Percentiles rank a stretch among this genome's conserved stretches.
These are phyloP conservation scores for Hypericum androsaemum DNA, from an alignment of 345 rosid species.

Conservation along the genomic window DNA sequence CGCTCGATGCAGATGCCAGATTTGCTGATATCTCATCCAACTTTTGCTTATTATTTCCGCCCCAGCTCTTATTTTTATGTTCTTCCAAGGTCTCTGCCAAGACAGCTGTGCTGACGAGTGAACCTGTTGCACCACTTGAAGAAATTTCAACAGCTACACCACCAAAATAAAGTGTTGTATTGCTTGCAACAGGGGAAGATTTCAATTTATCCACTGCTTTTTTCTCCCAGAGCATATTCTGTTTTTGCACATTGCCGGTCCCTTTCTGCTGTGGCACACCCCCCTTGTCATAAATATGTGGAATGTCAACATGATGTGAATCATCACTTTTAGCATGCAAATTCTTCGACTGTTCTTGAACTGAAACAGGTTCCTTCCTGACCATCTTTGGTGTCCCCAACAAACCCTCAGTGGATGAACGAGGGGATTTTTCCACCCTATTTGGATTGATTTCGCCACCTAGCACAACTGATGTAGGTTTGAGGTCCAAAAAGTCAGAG, in stretches of 20 bases:
- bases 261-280: constrained; percentile 44
- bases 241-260: constrained; percentile 47
- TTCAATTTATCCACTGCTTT: constrained; percentile 24
- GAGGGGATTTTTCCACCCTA: constrained; percentile 29
- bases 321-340: constrained; percentile 27
- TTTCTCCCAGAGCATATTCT: constrained; percentile 28
- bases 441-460: constrained; percentile 18
- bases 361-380: constrained; percentile 14
- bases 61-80: constrained; percentile 49
- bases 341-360: constrained; percentile 14
- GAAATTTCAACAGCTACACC: constrained; percentile 25
- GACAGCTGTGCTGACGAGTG: constrained; percentile 26
- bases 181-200: constrained; percentile 18
- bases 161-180: constrained; percentile 22
- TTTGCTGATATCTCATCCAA: constrained; percentile 43
- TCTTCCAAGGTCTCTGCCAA: constrained; percentile 35
- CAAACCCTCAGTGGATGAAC: constrained; percentile 20
- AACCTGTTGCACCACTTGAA: constrained; percentile 25
- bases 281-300: constrained; percentile 25
- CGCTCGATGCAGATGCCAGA: constrained; percentile 18
- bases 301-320: constrained; percentile 17
- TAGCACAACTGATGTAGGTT: constrained; percentile 11
- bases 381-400: constrained; percentile 26
- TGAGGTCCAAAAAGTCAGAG: constrained; percentile 13
- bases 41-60: constrained; percentile 50